Evolutionary conservation across 2,329 filamentous ascomycete genomes (phyloP).

Genomic region (Grosmannia serpens): DNA sequence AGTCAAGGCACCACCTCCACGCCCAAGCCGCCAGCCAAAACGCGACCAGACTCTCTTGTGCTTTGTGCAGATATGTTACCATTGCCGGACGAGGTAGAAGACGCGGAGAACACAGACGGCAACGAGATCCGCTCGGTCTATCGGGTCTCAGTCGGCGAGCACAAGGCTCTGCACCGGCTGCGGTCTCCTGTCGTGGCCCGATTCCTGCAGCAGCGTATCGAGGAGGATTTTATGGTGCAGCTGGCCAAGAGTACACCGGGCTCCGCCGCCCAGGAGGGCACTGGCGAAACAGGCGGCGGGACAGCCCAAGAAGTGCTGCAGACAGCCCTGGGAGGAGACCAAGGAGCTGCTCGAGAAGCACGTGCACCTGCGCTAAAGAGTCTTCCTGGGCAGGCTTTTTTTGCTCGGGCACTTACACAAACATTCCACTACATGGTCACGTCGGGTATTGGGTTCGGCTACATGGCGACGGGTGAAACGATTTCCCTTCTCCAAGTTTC

Average conservation of each 20-base stretch:
- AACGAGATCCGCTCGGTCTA: too few relatives aligned
- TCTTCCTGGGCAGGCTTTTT: not conserved
- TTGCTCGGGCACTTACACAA: not conserved
- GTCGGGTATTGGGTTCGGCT: slow-evolving; percentile 1
- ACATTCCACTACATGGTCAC: slow-evolving; percentile 2
- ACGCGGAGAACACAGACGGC: too few relatives aligned
- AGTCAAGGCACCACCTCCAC: too few relatives aligned
- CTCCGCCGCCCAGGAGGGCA: too few relatives aligned
- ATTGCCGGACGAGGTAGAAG: too few relatives aligned
- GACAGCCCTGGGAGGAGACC: not conserved
- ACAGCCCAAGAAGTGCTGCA: too few relatives aligned
- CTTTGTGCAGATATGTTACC: too few relatives aligned
- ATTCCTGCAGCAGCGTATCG: not conserved
- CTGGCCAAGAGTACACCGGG: not conserved
- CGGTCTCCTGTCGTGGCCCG: not conserved
- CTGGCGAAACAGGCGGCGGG: too few relatives aligned
- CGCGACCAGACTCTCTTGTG: too few relatives aligned
- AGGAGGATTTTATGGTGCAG: not conserved
- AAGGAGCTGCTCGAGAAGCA: not conserved
- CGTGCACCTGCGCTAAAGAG: not conserved
- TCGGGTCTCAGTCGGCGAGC: not conserved
- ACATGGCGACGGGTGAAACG: slow-evolving; percentile 1
- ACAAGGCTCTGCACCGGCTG: not conserved
- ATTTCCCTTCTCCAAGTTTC: not conserved
- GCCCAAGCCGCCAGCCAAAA: too few relatives aligned